Evolutionary conservation across 192 early-diverging fungal species (phyloP).

Genomic region (Lunasporangiospora selenospora): DNA sequence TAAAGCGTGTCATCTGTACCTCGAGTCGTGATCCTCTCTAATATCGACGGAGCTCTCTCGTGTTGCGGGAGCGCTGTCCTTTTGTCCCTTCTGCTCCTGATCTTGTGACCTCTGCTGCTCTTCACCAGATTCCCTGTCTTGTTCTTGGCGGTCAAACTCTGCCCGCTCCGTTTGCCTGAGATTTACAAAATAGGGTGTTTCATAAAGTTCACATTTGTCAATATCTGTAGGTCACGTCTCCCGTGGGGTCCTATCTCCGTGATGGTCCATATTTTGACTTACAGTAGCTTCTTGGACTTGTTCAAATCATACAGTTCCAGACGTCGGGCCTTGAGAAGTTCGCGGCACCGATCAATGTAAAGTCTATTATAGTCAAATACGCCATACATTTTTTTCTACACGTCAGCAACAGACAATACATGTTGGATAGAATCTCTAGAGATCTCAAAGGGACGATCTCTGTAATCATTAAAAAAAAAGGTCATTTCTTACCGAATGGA

Average conservation of each 20-base stretch:
- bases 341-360: conserved; percentile 78
- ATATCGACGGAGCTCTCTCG: conserved; percentile 20
- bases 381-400: too few species aligned
- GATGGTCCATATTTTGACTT: conserved; percentile 44
- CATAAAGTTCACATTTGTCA: too few species aligned
- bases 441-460: too few species aligned
- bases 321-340: conserved; percentile 71
- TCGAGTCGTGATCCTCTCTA: too few species aligned
- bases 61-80: conserved; percentile 18
- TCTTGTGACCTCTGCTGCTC: too few species aligned
- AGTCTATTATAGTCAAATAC: conserved; percentile 55
- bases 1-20: too few species aligned
- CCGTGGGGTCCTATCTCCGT: too few species aligned
- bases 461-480: too few species aligned
- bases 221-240: too few species aligned
- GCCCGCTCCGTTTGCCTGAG: conserved; percentile 49
- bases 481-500: conserved; percentile 54
- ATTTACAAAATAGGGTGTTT: too few species aligned
- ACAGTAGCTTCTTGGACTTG: conserved; percentile 69
- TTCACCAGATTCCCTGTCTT: conserved; percentile 15
- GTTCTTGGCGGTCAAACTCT: conserved; percentile 50
- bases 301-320: conserved; percentile 78
- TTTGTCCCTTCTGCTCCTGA: conserved; percentile 6
- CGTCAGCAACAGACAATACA: not conserved
- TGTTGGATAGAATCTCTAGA: too few species aligned